Conservation (phyloP, 768 basidiomycete species). For the Myochromella boudieri region DNA sequence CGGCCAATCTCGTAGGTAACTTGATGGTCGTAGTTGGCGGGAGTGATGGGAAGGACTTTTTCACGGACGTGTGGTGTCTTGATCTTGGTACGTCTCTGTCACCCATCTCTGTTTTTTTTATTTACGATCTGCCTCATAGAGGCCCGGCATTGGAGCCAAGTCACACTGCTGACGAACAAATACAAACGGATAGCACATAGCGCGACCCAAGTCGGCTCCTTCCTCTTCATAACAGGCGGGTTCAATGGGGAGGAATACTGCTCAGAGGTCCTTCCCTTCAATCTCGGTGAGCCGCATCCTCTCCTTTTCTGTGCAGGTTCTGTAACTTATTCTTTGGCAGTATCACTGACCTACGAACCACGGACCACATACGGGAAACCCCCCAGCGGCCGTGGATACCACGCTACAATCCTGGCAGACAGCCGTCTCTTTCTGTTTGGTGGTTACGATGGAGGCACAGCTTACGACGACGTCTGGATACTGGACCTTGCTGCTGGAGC, state of each 20-base stretch:
- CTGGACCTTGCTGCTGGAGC: slow-evolving; percentile 86
- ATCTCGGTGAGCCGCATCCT: slow-evolving; percentile 60
- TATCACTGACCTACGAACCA: slow-evolving; percentile 81
- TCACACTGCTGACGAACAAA: slow-evolving; percentile 37
- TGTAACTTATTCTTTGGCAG: slow-evolving; percentile 35
- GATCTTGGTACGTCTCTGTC: slow-evolving; percentile 65
- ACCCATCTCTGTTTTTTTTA: background rate
- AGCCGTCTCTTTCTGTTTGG: slow-evolving; percentile 85
- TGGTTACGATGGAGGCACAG: slow-evolving; percentile 81
- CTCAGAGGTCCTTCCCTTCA: slow-evolving; percentile 77
- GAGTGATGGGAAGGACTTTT: slow-evolving; percentile 86
- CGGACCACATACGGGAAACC: slow-evolving; percentile 67
- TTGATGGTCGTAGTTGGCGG: slow-evolving; percentile 90
- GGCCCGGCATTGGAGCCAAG: slow-evolving; percentile 43
- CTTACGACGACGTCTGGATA: slow-evolving; percentile 83
- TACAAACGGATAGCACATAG: slow-evolving; percentile 80
- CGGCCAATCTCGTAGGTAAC: slow-evolving; percentile 82
- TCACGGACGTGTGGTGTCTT: slow-evolving; percentile 85
- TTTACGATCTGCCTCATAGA: slow-evolving; percentile 26
- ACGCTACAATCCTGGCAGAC: slow-evolving; percentile 79
- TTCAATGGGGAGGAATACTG: slow-evolving; percentile 80
- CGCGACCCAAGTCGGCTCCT: slow-evolving; percentile 88
- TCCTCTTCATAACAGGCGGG: slow-evolving; percentile 86
- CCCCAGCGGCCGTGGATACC: slow-evolving; percentile 81
- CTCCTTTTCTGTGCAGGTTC: background rate